phyloP scores from a whole-genome alignment of 2,329 filamentous ascomycete genomes.

The Paramyrothecium roridum region DNA sequence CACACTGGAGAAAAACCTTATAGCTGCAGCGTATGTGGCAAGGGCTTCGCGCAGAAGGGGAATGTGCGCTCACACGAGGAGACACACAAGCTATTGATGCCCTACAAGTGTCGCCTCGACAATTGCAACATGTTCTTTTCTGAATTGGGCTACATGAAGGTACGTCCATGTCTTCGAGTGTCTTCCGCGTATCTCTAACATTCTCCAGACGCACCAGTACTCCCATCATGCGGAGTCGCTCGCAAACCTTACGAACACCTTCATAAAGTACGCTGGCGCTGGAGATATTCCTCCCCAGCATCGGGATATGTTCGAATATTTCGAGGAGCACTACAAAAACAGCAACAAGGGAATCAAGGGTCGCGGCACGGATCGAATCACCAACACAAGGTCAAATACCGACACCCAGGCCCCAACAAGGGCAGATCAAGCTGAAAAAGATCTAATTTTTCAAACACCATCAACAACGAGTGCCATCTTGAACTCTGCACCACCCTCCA shows the following conservation, averaged over 20 bases:
- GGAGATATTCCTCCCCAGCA: constrained; percentile 60
- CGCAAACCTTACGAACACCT: constrained; percentile 65
- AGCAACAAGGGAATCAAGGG: constrained; percentile 99
- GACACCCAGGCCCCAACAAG: too few relatives aligned
- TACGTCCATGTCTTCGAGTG: constrained; percentile 24
- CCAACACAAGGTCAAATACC: constrained; percentile 26
- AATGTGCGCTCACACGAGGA: constrained; percentile 82
- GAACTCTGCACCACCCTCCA: too few relatives aligned
- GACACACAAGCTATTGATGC: constrained; percentile 74
- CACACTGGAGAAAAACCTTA: constrained; percentile 88
- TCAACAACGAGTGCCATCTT: too few relatives aligned
- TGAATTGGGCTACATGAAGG: constrained; percentile 89
- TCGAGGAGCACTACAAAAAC: constrained; percentile 88
- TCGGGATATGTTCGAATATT: constrained; percentile 78
- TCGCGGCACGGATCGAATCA: constrained; percentile 77
- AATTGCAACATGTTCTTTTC: constrained; percentile 86
- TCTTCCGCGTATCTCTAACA: constrained; percentile 5
- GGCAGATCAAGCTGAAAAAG: too few relatives aligned
- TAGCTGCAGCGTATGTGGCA: constrained; percentile 74
- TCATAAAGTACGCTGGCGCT: constrained; percentile 60
- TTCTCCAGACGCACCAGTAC: constrained; percentile 76
- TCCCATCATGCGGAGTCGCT: constrained; percentile 83
- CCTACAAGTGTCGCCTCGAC: constrained; percentile 77
- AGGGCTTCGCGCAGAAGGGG: constrained; percentile 79
- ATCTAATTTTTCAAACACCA: too few relatives aligned